phyloP scores from a whole-genome alignment of 2,329 filamentous ascomycete species.

The Arthrobotrys sinensis region DNA sequence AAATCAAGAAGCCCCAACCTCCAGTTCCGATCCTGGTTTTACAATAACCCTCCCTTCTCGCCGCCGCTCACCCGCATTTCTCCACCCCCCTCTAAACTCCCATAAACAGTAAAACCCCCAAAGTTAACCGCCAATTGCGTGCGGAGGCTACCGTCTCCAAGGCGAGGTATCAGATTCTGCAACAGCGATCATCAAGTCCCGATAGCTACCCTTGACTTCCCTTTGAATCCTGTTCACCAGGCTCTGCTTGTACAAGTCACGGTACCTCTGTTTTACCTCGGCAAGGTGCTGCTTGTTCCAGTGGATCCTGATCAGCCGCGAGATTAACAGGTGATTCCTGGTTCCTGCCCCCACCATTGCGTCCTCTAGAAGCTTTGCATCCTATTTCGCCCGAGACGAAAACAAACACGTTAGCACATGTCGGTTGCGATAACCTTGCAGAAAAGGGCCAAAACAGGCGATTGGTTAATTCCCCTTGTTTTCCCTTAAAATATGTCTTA shows the following conservation, averaged over 20 bases:
- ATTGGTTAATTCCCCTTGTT: not conserved
- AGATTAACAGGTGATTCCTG: conserved; percentile 84
- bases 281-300: conserved; percentile 84
- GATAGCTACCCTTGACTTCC: conserved; percentile 89
- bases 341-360: conserved; percentile 90
- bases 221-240: conserved; percentile 80
- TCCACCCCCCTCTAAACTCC: not conserved
- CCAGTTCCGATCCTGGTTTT: conserved; percentile 37
- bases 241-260: conserved; percentile 78
- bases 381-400: conserved; percentile 66
- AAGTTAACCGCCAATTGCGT: conserved; percentile 5
- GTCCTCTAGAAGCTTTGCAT: conserved; percentile 85
- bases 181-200: conserved; percentile 80
- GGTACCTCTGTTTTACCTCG: conserved; percentile 84
- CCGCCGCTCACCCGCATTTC: conserved; percentile 11
- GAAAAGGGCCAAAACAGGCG: not conserved
- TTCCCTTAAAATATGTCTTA: conserved; percentile 7
- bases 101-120: not conserved
- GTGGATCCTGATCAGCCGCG: conserved; percentile 83
- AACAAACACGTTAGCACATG: not conserved
- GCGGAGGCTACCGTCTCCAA: conserved; percentile 30
- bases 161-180: conserved; percentile 54
- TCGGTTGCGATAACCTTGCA: not conserved
- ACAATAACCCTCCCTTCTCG: conserved; percentile 5
- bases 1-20: conserved; percentile 41